Percentiles rank a stretch among this genome's conserved stretches.
Conservation (phyloP, 2,329 filamentous ascomycete species). For the Pseudogymnoascus sp. region DNA sequence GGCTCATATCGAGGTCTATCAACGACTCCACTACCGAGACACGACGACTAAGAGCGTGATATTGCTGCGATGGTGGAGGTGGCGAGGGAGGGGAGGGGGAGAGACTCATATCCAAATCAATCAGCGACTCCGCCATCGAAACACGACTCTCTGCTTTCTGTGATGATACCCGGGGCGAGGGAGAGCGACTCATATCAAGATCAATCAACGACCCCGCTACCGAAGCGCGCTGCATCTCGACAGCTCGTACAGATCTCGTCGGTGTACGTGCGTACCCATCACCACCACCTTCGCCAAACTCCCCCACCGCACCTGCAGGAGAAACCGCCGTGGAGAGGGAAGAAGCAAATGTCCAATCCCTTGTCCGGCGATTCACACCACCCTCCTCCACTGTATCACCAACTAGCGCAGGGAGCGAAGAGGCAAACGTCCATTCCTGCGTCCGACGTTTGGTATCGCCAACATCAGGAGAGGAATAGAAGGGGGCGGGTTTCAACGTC, state of each 20-base stretch:
- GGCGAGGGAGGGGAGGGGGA: neutral
- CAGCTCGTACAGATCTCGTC: too few relatives aligned
- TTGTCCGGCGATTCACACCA: neutral
- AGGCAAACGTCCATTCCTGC: too few relatives aligned
- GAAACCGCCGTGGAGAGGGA: constrained; percentile 33
- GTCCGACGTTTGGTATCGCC: too few relatives aligned
- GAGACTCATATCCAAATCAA: neutral
- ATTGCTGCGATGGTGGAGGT: neutral
- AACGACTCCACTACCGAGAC: neutral
- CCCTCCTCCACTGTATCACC: too few relatives aligned
- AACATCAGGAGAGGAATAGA: too few relatives aligned
- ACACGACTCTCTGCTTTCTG: too few relatives aligned
- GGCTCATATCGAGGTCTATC: neutral
- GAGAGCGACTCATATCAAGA: neutral
- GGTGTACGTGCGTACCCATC: too few relatives aligned
- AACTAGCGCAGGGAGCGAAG: too few relatives aligned
- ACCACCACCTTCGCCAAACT: too few relatives aligned
- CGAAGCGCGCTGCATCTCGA: too few relatives aligned
- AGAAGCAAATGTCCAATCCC: constrained; percentile 38
- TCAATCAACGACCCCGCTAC: neutral
- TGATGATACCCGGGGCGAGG: neutral
- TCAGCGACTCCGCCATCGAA: neutral
- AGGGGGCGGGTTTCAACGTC: too few relatives aligned
- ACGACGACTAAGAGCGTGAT: constrained; percentile 29
- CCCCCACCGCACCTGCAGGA: neutral